These are phyloP conservation scores for Boletus subparvulus DNA, from an alignment of 768 basidiomycete species.

Conservation along the genomic window DNA sequence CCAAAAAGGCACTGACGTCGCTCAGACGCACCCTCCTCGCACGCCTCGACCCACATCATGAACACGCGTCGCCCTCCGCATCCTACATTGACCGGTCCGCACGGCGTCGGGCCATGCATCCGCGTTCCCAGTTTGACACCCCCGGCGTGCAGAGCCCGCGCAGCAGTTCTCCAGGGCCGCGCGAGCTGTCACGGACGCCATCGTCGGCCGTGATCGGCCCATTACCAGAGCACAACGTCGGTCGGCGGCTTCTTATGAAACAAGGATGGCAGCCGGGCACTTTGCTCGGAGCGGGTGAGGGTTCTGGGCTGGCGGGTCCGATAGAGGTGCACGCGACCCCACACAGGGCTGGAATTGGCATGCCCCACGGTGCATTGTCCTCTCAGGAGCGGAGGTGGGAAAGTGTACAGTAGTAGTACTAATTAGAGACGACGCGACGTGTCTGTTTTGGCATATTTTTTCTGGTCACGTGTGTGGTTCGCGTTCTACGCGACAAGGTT, in stretches of 20 bases:
- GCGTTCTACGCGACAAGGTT: slow-evolving; percentile 34
- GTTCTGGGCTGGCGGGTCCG: slow-evolving; percentile 42
- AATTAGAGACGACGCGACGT: slow-evolving; percentile 31
- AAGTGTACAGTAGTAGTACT: slow-evolving; percentile 1
- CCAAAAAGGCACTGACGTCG: slow-evolving; percentile 63
- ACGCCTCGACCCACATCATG: slow-evolving; percentile 37
- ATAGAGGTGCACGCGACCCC: slow-evolving; percentile 45
- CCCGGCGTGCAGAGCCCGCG: slow-evolving; percentile 43
- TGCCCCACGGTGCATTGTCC: slow-evolving; percentile 22
- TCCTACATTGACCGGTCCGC: slow-evolving; percentile 70
- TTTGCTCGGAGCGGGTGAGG: slow-evolving; percentile 29
- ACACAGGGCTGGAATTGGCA: slow-evolving; percentile 58
- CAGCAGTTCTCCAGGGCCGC: slow-evolving; percentile 22
- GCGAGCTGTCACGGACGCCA: slow-evolving; percentile 23
- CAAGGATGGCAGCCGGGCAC: slow-evolving; percentile 77
- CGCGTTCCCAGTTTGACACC: slow-evolving; percentile 50
- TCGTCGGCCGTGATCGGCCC: slow-evolving; percentile 32
- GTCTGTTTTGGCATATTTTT: slow-evolving; percentile 37
- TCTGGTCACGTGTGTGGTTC: slow-evolving; percentile 39
- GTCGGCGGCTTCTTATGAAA: slow-evolving; percentile 64
- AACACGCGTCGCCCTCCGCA: slow-evolving; percentile 10
- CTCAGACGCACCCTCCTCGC: slow-evolving; percentile 65
- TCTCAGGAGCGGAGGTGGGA: slow-evolving; percentile 42
- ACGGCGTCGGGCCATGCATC: slow-evolving; percentile 59
- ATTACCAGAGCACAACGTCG: slow-evolving; percentile 58